These are phyloP conservation scores for Talaromyces thailandensis DNA, from an alignment of 495 filamentous ascomycete genomes.

Conservation along the genomic window DNA sequence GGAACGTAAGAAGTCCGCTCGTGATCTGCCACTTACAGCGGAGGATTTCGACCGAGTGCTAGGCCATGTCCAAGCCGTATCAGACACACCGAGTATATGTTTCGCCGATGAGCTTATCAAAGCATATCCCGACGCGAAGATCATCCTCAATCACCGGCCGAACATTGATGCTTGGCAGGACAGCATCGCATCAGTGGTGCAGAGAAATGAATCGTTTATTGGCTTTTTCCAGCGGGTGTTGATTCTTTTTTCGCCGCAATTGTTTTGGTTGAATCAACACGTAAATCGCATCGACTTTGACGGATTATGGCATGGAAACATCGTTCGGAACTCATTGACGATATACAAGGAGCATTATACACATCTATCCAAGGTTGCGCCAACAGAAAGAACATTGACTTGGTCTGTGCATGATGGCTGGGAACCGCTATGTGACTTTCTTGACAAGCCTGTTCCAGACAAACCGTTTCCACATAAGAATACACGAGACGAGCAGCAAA, in stretches of 20 bases:
- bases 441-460: conserved; percentile 15
- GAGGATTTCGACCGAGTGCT: conserved; percentile 39
- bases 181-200: conserved; percentile 1
- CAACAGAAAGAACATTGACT: conserved; percentile 24
- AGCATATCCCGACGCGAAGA: conserved; percentile 50
- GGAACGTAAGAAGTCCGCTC: background rate
- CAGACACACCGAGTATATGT: conserved; percentile 43
- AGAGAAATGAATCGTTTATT: background rate
- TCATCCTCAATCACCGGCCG: conserved; percentile 38
- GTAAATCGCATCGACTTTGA: conserved; percentile 11
- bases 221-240: background rate
- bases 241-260: background rate
- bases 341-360: conserved; percentile 24
- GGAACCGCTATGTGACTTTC: conserved; percentile 34
- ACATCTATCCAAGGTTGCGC: conserved; percentile 20
- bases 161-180: conserved; percentile 35
- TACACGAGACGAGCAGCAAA: background rate
- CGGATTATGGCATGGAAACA: conserved; percentile 5
- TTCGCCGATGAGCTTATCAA: conserved; percentile 47
- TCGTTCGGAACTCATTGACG: background rate
- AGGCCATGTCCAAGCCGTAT: conserved; percentile 38
- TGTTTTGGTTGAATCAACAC: background rate
- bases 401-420: conserved; percentile 37
- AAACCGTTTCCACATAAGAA: conserved; percentile 8
- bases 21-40: conserved; percentile 7